Evolutionary conservation across 306 rosid species (phyloP).

Genomic region (Carpinus viminea): DNA sequence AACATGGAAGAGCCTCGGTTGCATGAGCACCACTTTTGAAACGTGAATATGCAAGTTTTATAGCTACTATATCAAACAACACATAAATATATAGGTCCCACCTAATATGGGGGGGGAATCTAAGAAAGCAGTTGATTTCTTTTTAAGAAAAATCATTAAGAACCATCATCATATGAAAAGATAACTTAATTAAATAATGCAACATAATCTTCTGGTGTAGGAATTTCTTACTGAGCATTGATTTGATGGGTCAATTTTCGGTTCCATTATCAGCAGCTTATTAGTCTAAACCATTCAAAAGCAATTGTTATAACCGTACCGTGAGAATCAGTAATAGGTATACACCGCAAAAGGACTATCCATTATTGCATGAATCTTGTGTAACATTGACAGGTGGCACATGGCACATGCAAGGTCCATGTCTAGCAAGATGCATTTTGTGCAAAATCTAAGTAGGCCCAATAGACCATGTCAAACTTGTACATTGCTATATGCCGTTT

Average conservation of each 20-base stretch:
- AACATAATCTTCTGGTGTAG: not conserved
- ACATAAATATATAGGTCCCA: conserved; percentile 8
- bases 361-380: not conserved
- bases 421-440: no score
- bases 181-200: not conserved
- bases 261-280: not conserved
- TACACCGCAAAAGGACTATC: not conserved
- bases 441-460: not conserved
- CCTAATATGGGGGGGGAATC: not conserved
- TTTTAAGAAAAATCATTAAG: conserved; percentile 10
- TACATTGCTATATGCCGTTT: no score
- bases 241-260: not conserved
- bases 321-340: not conserved
- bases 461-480: not conserved
- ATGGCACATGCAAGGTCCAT: not conserved
- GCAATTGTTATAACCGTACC: not conserved
- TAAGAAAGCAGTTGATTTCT: conserved; percentile 16
- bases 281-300: not conserved
- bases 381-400: not conserved
- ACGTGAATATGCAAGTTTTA: not conserved
- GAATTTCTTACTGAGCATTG: not conserved
- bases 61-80: not conserved
- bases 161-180: not conserved
- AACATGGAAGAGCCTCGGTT: not conserved
- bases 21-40: not conserved